Conservation (phyloP, 2,329 filamentous ascomycete genomes). For the Tolypocladium capitatum region DNA sequence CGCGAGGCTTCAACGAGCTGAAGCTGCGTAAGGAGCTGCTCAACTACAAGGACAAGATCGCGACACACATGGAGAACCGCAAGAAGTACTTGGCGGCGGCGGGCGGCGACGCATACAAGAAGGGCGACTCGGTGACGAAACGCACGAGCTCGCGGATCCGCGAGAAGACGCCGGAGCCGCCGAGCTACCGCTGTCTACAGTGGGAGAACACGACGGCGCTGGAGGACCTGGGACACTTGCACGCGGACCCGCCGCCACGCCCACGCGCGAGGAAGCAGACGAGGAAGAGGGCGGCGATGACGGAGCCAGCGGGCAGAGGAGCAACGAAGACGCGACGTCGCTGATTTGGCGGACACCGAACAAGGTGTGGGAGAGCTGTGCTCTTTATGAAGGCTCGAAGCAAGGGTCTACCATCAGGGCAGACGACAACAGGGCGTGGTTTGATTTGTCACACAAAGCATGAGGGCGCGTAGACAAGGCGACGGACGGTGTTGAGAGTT, state of each 20-base stretch:
- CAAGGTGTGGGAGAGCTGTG: background rate
- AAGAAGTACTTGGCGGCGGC: conserved; percentile 48
- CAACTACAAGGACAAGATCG: conserved; percentile 62
- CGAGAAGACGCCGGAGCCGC: conserved; percentile 33
- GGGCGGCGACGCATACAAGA: conserved; percentile 21
- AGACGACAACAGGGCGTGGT: background rate
- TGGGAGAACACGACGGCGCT: conserved; percentile 46
- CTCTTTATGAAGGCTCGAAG: background rate
- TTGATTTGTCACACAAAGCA: background rate
- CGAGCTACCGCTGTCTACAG: conserved; percentile 33
- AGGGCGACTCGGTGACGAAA: conserved; percentile 22
- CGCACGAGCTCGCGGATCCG: conserved; percentile 32
- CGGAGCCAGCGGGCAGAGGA: conserved; percentile 14
- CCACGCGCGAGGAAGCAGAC: conserved; percentile 36
- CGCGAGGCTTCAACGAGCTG: conserved; percentile 71
- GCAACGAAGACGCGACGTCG: conserved; percentile 18
- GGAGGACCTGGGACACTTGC: conserved; percentile 43
- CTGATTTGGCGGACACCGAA: conserved; percentile 2
- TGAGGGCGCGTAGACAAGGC: background rate
- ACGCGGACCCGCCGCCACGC: conserved; percentile 40
- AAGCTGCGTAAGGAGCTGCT: conserved; percentile 80
- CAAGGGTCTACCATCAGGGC: background rate
- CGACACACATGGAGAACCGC: conserved; percentile 67
- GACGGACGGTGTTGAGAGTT: background rate
- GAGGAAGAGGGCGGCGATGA: conserved; percentile 34